Conservation (phyloP, 345 rosid genomes). For the Chamaenerion angustifolium region DNA sequence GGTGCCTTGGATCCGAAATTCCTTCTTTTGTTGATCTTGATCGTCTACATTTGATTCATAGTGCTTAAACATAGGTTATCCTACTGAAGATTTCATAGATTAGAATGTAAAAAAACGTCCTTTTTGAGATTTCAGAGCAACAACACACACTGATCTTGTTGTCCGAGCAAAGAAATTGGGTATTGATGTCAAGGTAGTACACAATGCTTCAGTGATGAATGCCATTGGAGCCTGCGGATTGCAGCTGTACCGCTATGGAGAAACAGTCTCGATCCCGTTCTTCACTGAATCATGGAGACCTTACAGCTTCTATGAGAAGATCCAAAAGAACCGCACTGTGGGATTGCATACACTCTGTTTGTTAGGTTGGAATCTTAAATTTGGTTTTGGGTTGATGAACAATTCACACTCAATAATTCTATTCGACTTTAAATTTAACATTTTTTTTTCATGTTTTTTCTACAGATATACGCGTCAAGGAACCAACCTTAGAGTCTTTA, state of each 20-base stretch:
- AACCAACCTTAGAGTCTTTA: constrained; percentile 80
- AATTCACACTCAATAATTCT: too few species aligned
- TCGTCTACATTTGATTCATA: too few species aligned
- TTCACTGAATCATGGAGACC: constrained; percentile 88
- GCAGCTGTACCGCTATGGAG: constrained; percentile 88
- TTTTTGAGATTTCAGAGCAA: constrained; percentile 44
- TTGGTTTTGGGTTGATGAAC: not conserved
- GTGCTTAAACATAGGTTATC: too few species aligned
- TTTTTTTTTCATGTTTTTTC: constrained; percentile 1
- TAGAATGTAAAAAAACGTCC: not conserved
- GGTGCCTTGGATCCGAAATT: too few species aligned
- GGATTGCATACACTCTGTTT: constrained; percentile 90
- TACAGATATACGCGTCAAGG: constrained; percentile 85
- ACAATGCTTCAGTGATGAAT: constrained; percentile 92
- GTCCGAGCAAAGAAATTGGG: constrained; percentile 76
- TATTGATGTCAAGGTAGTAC: constrained; percentile 59
- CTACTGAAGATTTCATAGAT: too few species aligned
- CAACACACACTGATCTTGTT: constrained; percentile 85
- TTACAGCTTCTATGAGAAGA: constrained; percentile 81
- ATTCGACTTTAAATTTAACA: constrained; percentile 1
- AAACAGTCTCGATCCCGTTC: constrained; percentile 80
- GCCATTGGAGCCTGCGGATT: constrained; percentile 84
- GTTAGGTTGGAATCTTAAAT: constrained; percentile 27
- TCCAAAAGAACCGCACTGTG: constrained; percentile 41
- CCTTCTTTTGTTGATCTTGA: too few species aligned